Conservation (phyloP, 208 protist species). For the Acanthamoeba castellanii region DNA sequence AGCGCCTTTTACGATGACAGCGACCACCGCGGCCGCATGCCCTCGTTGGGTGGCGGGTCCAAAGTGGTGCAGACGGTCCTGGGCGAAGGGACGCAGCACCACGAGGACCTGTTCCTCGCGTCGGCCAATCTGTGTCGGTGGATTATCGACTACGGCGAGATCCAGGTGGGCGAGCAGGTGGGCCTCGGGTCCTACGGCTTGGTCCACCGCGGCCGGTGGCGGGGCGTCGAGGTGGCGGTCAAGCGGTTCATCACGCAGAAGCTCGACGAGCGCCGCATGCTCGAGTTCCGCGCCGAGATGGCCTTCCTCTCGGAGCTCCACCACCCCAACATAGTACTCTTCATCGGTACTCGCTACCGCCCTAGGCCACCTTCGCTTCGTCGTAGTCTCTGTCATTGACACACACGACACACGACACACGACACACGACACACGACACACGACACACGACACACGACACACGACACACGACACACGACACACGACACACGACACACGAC, state of each 20-base stretch:
- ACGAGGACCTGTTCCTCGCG: neutral
- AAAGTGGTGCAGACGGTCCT: neutral
- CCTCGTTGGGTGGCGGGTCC: no score
- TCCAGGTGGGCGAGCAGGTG: neutral
- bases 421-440: no score
- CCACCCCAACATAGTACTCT: conserved; percentile 36
- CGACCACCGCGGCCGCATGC: no score
- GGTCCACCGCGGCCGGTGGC: neutral
- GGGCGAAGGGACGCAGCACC: no score
- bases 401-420: neutral
- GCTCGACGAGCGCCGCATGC: neutral
- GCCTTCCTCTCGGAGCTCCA: neutral
- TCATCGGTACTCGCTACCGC: neutral
- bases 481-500: no score
- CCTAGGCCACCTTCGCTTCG: neutral
- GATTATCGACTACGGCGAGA: neutral
- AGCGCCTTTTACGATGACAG: neutral
- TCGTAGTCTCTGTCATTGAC: no score
- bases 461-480: no score
- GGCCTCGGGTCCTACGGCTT: neutral
- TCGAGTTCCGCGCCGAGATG: conserved; percentile 7
- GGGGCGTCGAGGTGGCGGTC: conserved; percentile 30
- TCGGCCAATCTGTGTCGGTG: conserved; percentile 15
- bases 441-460: no score
- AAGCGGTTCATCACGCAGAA: neutral